Evolutionary conservation across 2,329 filamentous ascomycete species (phyloP).

Genomic region (Sporothrix euskadiensis): DNA sequence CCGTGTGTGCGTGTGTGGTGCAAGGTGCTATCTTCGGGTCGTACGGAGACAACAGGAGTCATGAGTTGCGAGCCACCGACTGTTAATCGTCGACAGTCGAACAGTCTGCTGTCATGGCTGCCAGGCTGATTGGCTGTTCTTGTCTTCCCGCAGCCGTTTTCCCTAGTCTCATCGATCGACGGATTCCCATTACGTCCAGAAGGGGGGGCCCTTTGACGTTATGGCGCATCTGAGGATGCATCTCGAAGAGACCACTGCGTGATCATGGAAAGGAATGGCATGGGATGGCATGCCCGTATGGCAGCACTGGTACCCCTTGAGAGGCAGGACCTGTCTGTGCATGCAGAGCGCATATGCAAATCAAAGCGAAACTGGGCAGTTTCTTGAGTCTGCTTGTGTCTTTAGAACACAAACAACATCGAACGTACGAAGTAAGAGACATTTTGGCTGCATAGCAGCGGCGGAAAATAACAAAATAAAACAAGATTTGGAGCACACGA

Average conservation of each 20-base stretch:
- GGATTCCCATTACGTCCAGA: not conserved
- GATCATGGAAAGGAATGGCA: not conserved
- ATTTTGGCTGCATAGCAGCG: not conserved
- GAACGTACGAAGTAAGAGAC: not conserved
- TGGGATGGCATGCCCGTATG: not conserved
- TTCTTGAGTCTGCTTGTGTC: not conserved
- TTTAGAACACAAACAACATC: not conserved
- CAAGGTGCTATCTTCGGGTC: not conserved
- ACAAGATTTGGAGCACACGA: not conserved
- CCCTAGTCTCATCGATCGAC: conserved; percentile 3
- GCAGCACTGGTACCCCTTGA: not conserved
- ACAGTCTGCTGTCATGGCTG: not conserved
- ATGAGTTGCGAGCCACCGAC: not conserved
- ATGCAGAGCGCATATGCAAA: conserved; percentile 9
- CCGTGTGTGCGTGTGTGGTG: not conserved
- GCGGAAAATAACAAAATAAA: not conserved
- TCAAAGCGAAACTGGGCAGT: not conserved
- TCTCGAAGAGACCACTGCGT: not conserved
- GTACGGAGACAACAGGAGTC: not conserved
- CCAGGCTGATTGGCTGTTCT: not conserved
- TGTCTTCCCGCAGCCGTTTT: conserved; percentile 15
- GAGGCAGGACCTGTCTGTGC: not conserved
- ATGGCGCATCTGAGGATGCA: not conserved
- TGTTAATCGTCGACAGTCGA: not conserved
- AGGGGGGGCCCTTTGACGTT: not conserved